Evolutionary conservation across 257 asterid genomes (phyloP).

Genomic region (Ilex aquifolium): DNA sequence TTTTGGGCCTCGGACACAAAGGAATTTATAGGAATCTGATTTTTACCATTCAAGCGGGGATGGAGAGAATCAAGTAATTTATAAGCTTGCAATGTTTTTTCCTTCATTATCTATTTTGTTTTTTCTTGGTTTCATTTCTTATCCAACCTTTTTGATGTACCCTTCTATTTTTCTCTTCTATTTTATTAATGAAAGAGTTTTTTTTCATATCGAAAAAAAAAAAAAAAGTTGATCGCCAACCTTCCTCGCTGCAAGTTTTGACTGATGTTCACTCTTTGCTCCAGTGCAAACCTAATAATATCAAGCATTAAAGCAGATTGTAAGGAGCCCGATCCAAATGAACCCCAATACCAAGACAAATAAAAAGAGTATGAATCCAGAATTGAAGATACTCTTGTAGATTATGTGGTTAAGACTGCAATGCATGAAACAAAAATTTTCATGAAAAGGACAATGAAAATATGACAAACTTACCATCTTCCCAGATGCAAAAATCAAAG

Average conservation of each 20-base stretch:
- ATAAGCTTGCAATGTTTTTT: too few relatives aligned
- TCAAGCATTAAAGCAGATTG: constrained; percentile 1
- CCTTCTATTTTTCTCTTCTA: too few relatives aligned
- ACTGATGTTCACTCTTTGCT: constrained; percentile 77
- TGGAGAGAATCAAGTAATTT: too few relatives aligned
- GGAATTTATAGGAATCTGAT: too few relatives aligned
- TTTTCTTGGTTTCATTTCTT: too few relatives aligned
- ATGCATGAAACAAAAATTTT: constrained; percentile 2
- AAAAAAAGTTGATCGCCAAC: constrained; percentile 16
- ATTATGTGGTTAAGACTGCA: neutral
- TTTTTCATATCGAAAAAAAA: too few relatives aligned
- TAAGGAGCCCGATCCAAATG: neutral
- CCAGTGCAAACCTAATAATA: constrained; percentile 66
- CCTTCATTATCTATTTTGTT: too few relatives aligned
- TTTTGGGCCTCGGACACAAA: too few relatives aligned
- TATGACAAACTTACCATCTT: constrained; percentile 50
- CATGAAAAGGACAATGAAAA: neutral
- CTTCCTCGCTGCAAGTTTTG: constrained; percentile 75
- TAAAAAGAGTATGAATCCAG: neutral
- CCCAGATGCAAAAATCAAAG: constrained; percentile 70
- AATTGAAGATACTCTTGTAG: neutral
- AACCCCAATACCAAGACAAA: constrained; percentile 1
- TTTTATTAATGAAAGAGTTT: too few relatives aligned
- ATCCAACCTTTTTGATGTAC: too few relatives aligned
- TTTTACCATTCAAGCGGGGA: too few relatives aligned